phyloP scores from a whole-genome alignment of 768 basidiomycete species.

The Fomitopsis serialis region DNA sequence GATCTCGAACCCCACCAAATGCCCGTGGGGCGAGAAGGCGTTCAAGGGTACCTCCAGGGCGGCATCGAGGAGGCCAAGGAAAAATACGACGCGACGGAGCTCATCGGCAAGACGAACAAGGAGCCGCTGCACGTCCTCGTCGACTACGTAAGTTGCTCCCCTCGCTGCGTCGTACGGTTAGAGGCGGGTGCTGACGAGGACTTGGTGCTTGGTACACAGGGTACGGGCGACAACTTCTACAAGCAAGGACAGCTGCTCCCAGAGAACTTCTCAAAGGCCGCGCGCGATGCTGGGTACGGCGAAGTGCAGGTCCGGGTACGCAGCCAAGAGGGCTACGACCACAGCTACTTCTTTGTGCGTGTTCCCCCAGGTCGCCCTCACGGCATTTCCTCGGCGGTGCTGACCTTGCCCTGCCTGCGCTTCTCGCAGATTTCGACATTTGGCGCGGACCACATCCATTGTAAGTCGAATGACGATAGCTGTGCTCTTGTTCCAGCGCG shows the following conservation, averaged over 20 bases:
- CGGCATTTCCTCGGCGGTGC: not conserved
- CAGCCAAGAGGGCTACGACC: constrained; percentile 81
- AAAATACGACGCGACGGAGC: constrained; percentile 79
- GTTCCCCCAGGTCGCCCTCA: not conserved
- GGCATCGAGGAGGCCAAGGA: constrained; percentile 70
- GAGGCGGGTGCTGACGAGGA: not conserved
- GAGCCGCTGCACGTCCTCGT: constrained; percentile 75
- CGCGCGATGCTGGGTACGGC: constrained; percentile 66
- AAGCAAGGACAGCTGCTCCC: constrained; percentile 86
- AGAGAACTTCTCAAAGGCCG: constrained; percentile 79
- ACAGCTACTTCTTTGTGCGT: constrained; percentile 83
- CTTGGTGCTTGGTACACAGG: constrained; percentile 35
- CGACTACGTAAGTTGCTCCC: constrained; percentile 61
- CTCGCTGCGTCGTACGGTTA: not conserved
- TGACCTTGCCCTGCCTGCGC: not conserved
- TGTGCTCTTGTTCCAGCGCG: constrained; percentile 14
- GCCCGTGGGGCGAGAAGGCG: constrained; percentile 90
- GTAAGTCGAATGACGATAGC: constrained; percentile 38
- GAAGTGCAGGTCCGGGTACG: constrained; percentile 75
- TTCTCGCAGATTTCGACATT: constrained; percentile 77
- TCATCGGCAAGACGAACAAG: constrained; percentile 53
- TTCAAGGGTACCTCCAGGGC: constrained; percentile 81
- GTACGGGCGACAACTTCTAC: constrained; percentile 78
- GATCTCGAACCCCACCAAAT: constrained; percentile 78
- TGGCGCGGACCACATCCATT: constrained; percentile 83